Percentiles rank a stretch among this genome's conserved stretches.
Evolutionary conservation across 768 basidiomycete species (phyloP).

Genomic region (Chiua virens): DNA sequence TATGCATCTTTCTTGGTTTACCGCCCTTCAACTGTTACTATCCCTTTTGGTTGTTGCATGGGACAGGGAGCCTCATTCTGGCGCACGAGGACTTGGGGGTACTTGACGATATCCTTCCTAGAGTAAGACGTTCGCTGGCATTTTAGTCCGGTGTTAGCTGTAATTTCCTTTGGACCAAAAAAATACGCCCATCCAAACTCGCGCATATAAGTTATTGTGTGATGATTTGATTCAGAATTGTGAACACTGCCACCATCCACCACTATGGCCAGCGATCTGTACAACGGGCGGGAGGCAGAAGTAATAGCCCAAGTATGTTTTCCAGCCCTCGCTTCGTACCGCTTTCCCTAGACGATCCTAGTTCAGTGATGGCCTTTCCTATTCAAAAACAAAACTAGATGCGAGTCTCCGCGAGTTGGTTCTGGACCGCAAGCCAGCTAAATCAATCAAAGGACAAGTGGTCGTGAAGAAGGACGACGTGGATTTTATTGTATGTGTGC

Average conservation of each 20-base stretch:
- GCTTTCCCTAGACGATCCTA: conserved; percentile 38
- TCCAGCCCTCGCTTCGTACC: not conserved
- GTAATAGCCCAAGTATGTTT: conserved; percentile 27
- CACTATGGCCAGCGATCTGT: conserved; percentile 18
- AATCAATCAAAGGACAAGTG: conserved; percentile 37
- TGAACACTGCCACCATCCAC: conserved; percentile 23
- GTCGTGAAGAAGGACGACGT: conserved; percentile 29
- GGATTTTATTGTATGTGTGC: conserved; percentile 25
- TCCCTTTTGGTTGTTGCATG: conserved; percentile 13
- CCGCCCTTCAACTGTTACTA: conserved; percentile 8
- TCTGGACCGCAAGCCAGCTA: conserved; percentile 50
- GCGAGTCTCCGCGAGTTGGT: conserved; percentile 52
- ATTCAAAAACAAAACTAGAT: conserved; percentile 33
- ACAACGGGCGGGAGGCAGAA: conserved; percentile 31
- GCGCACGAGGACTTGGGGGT: conserved; percentile 18
- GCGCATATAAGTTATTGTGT: too few relatives aligned
- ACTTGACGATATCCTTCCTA: conserved; percentile 20
- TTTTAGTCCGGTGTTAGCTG: conserved; percentile 29
- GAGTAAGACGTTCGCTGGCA: conserved; percentile 29
- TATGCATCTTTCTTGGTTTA: conserved; percentile 24
- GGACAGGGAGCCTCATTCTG: conserved; percentile 16
- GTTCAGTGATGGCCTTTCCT: conserved; percentile 56
- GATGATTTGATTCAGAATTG: not conserved
- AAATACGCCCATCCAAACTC: conserved; percentile 4
- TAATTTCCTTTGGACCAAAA: conserved; percentile 26